Percentiles rank a stretch among this genome's conserved stretches.
phyloP scores from a whole-genome alignment of 192 early-diverging fungal species.

The Podila minutissima region DNA sequence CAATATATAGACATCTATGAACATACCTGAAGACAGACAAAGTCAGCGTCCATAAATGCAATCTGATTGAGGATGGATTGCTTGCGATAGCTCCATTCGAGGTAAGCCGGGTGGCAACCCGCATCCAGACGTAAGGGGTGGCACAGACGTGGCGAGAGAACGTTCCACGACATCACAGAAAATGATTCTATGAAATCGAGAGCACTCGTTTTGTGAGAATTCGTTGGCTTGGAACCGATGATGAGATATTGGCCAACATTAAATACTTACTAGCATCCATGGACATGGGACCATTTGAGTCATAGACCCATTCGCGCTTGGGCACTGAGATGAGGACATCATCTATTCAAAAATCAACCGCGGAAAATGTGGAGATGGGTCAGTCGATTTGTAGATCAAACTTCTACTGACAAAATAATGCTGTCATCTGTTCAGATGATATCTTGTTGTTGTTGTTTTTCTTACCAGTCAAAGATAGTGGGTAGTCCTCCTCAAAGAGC shows the following conservation, averaged over 20 bases:
- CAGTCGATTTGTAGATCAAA: too few relatives aligned
- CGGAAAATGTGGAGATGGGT: not conserved
- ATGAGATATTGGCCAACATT: not conserved
- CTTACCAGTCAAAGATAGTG: constrained; percentile 35
- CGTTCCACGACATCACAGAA: constrained; percentile 46
- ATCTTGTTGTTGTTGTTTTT: not conserved
- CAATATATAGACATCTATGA: not conserved
- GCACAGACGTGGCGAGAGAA: constrained; percentile 44
- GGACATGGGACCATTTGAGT: constrained; percentile 33
- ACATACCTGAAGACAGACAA: constrained; percentile 43
- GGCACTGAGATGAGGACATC: constrained; percentile 37
- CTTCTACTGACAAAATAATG: too few relatives aligned
- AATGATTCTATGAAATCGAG: constrained; percentile 27
- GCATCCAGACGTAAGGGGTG: constrained; percentile 30
- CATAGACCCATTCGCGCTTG: constrained; percentile 43
- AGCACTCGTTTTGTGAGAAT: too few relatives aligned
- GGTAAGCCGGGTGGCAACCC: constrained; percentile 26
- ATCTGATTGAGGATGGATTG: constrained; percentile 44
- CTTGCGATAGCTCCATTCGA: constrained; percentile 46
- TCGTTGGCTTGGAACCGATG: too few relatives aligned
- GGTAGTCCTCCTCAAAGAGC: constrained; percentile 35
- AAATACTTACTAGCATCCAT: constrained; percentile 34
- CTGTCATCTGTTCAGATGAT: not conserved
- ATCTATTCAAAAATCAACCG: constrained; percentile 4
- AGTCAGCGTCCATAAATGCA: constrained; percentile 42